phyloP scores from a whole-genome alignment of 2,329 filamentous ascomycete species.

The Kalmusia sp. region DNA sequence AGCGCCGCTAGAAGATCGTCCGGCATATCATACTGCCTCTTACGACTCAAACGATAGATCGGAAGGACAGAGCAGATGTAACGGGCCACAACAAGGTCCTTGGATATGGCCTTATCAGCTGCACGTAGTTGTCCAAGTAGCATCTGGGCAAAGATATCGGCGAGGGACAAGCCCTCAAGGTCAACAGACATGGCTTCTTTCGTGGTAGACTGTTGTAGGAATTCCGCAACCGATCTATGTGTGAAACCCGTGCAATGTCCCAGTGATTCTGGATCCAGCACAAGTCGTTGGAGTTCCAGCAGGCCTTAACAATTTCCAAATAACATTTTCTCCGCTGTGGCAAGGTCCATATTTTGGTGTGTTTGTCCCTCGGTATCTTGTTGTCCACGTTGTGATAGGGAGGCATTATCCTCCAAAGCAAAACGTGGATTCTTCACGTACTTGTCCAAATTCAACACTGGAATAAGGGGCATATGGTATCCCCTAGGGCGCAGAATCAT shows the following conservation, averaged over 20 bases:
- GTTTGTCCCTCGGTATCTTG: background rate
- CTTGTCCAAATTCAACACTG: background rate
- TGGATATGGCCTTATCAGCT: background rate
- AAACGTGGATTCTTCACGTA: background rate
- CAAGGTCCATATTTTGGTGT: background rate
- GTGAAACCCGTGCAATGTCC: background rate
- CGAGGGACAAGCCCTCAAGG: background rate
- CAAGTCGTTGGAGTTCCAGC: background rate
- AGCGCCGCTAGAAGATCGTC: background rate
- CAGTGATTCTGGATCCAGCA: background rate
- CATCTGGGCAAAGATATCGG: background rate
- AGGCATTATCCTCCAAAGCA: background rate
- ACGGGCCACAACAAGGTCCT: background rate
- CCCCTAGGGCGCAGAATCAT: background rate
- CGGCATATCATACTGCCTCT: background rate
- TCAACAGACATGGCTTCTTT: background rate
- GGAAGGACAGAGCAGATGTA: background rate
- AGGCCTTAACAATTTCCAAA: background rate
- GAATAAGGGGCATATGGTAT: background rate
- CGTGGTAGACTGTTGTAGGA: background rate
- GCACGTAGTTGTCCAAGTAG: background rate
- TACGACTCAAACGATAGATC: background rate
- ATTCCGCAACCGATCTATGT: constrained; percentile 1
- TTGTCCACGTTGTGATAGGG: background rate
- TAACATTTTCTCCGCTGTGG: background rate